These are phyloP conservation scores for Amaranthus hypochondriacus DNA, from an alignment of 148 eudicot species.

Conservation along the genomic window DNA sequence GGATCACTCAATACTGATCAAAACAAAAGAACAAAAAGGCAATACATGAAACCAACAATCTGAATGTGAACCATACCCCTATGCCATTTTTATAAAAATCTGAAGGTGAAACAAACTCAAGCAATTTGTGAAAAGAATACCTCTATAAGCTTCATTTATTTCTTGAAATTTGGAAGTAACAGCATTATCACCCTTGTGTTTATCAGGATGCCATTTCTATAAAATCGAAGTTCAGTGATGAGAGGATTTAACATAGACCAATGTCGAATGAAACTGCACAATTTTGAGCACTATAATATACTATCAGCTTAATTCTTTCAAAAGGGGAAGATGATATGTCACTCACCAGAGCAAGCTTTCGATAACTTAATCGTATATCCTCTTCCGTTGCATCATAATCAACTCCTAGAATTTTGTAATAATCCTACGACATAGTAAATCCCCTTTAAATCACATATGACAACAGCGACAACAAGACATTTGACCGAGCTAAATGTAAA, in stretches of 20 bases:
- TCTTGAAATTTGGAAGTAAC: constrained; percentile 56
- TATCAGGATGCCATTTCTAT: constrained; percentile 75
- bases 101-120: neutral
- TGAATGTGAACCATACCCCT: neutral
- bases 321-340: neutral
- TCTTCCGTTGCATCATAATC: constrained; percentile 66
- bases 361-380: constrained; percentile 43
- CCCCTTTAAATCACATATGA: constrained; percentile 11
- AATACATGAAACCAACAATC: neutral
- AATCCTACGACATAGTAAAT: constrained; percentile 37
- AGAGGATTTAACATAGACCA: neutral
- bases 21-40: neutral
- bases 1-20: constrained; percentile 57
- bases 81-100: neutral
- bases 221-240: constrained; percentile 3
- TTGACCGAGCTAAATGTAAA: neutral
- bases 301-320: neutral
- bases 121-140: constrained; percentile 24
- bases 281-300: neutral
- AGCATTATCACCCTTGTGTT: constrained; percentile 48
- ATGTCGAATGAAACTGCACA: neutral
- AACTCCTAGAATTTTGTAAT: constrained; percentile 58
- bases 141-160: constrained; percentile 61
- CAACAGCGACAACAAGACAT: neutral
- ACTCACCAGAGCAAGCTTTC: constrained; percentile 63